Conservation (phyloP, 2,329 filamentous ascomycete species). For the Hypocreales sp. region DNA sequence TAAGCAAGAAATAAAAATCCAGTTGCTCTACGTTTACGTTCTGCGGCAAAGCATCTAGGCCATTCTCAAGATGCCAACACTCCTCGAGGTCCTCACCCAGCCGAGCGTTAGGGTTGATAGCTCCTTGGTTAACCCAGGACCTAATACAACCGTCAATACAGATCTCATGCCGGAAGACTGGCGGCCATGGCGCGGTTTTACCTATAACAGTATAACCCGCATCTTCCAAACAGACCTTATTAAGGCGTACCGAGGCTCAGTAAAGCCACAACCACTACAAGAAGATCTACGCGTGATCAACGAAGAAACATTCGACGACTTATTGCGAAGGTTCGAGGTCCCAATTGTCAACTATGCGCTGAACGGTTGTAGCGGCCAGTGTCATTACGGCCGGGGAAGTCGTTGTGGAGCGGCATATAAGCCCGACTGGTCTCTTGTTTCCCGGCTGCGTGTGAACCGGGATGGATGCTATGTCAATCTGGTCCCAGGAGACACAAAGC, state of each 20-base stretch:
- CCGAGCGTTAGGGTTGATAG: background rate
- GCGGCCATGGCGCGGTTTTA: background rate
- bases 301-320: background rate
- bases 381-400: background rate
- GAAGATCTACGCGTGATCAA: background rate
- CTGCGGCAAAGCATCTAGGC: too few relatives aligned
- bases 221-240: background rate
- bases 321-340: background rate
- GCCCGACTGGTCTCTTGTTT: background rate
- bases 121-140: background rate
- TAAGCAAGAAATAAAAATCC: too few relatives aligned
- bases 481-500: conserved; percentile 2
- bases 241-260: background rate
- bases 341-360: background rate
- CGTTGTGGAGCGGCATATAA: background rate
- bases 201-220: background rate
- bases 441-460: background rate
- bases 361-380: background rate
- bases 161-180: background rate
- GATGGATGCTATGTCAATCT: background rate
- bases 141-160: background rate
- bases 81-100: background rate
- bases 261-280: background rate
- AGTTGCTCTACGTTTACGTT: too few relatives aligned
- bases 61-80: background rate